Evolutionary conservation across 306 rosid species (phyloP), one percentile per base, ranked within the genome.

Genomic region (Ormosia semicastrata): DNA sequence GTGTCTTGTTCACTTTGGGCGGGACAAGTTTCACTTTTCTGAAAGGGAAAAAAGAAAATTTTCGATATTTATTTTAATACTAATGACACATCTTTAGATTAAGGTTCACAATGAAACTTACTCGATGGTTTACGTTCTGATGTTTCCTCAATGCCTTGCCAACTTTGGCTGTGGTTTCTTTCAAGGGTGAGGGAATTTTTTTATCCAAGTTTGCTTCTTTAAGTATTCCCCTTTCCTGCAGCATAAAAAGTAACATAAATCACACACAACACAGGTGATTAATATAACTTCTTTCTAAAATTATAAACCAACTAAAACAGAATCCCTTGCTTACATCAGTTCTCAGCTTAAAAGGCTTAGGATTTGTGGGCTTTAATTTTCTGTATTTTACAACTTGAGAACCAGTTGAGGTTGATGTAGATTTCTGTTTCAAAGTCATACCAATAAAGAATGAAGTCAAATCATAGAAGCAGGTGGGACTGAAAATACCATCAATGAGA

Each of bases 311-410:
- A 63, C 71, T 54, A 50, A 71, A 70, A 83, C 57, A 81, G n/a
- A 70, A 54, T 53, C 39, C 56, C 50, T 65, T 76, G 80, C 92
- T 82, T 82, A 95, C 99, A 89, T 93, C 91, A 66, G 99, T 95
- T 95, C 97, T 88, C 80, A 95, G 86, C 91, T 92, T 92, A 84
- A 95, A 93, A 53, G 99, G 98, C 86, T 90, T 95, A 40, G 99
- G 99, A 81, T 93, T 86, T 71, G 99, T 93, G 17, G 94, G 82
- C 92, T 87, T 93, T 79, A 91, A 89, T 84, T 88, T 92, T 86
- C 81, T 88, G 75, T 90, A 75, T 86, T 95, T 93, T 24, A 88
- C 78, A 82, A 84, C 93, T 79, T 88, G 92, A 87, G 86, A 58
- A 72, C 56, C 72, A 75, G 69, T 24, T 64, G 87, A 58, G 37